Conservation (phyloP, 192 early-diverging fungal species). For the Linnemannia hyalina region DNA sequence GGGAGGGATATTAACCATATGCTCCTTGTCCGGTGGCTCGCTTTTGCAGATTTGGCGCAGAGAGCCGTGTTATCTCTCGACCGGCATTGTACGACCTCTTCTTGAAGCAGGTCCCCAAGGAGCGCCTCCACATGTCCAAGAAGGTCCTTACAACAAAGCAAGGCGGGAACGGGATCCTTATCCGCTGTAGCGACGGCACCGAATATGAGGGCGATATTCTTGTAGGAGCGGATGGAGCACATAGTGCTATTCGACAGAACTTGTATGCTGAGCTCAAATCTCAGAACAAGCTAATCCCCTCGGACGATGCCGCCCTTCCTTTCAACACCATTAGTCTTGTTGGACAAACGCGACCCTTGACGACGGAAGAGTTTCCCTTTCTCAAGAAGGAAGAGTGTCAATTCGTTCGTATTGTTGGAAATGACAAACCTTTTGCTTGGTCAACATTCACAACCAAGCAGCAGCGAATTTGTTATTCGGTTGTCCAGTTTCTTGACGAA, state of each 20-base stretch:
- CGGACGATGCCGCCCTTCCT: conserved; percentile 11
- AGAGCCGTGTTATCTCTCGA: neutral
- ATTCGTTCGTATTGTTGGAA: neutral
- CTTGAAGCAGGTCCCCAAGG: conserved; percentile 14
- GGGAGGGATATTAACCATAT: no score
- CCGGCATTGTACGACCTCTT: conserved; percentile 11
- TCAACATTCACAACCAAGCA: neutral
- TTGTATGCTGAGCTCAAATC: conserved; percentile 10
- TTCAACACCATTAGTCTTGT: conserved; percentile 11
- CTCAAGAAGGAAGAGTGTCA: conserved; percentile 5
- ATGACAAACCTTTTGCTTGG: conserved; percentile 15
- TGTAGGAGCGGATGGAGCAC: conserved; percentile 28
- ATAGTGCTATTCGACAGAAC: conserved; percentile 21
- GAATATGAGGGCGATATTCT: conserved; percentile 20
- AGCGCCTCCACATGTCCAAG: conserved; percentile 31
- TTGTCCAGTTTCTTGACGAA: neutral
- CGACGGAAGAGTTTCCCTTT: neutral
- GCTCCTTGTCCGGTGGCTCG: no score
- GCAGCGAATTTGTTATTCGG: neutral
- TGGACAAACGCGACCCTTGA: conserved; percentile 18
- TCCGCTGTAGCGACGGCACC: conserved; percentile 4
- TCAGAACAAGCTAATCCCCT: neutral
- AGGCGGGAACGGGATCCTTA: conserved; percentile 18
- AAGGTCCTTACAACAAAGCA: conserved; percentile 12
- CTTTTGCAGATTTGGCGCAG: neutral